Base-by-base conservation (phyloP, 768 basidiomycete species). In the Boletus subparvulus region DNA sequence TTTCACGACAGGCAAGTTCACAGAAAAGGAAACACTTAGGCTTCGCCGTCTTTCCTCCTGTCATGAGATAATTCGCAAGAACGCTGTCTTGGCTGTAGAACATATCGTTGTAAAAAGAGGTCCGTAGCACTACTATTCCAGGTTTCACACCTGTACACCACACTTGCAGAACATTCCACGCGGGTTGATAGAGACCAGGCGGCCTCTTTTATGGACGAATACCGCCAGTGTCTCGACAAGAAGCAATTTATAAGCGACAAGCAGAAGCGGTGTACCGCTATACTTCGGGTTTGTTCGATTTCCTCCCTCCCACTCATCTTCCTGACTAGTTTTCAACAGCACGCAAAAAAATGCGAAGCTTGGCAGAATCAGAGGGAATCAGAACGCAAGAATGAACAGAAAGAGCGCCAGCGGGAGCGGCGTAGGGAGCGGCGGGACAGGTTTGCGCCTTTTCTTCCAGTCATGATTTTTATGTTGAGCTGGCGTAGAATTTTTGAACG, bases 401-500 rank as follows among this genome's bases (percentile, higher is more conserved):
- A 41, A 12, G 4, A 8, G 10, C 19, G 17, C 24, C 50, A 16
- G 26, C 4, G 11, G 12, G 39, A 50, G 1, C 57, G 56, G 13
- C 5, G 12, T 3, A 5, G 2, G 12, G 42, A 50, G 2, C 57
- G 56, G 13, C 6, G 12, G 2, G 4, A 3, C 28, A 57, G 57
- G 60, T 62, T 36, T 21, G 30, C 4, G 3, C 9, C 6, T 14
- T 37, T 19, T 12, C 12, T 47, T 43, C 4, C 1, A 0, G 5
- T 21, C 9, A 16, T 30, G 35, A 5, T 37, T 32, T 2, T 37
- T 14, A 47, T 39, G 11, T 19, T 30, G 13, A 44, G 19, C 6
- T 32, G 32, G 6, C 19, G 7, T 43, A 64, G 63, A 6, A 64
- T 63, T n/a, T 42, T 63, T 10, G 11, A 37, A 8, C 59, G 45